Base-by-base conservation (phyloP, 2,329 filamentous ascomycete genomes). In the Alternaria postmessia region DNA sequence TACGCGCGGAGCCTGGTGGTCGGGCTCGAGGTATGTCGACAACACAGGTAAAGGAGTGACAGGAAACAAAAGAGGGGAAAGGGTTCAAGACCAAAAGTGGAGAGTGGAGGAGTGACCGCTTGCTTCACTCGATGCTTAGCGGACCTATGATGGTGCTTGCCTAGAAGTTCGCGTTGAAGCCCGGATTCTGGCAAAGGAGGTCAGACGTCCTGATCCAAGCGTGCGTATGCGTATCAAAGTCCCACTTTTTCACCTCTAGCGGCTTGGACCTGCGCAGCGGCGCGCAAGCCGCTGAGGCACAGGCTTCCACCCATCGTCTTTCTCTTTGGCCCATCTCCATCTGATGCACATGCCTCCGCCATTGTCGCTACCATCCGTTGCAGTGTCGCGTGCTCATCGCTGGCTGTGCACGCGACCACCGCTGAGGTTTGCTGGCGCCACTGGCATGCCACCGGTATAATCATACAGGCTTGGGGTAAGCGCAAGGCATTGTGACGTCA, bases 191-290 rank as follows among this genome's bases (percentile, higher is more conserved):
- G 57, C 57, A 51, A 54, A 60, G 53, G 53, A 60, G 57, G 47
- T 56, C 47, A 51, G 54, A 55, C 57, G 39, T 55, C 41, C 34
- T 57, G 53, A 32, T 54, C 44, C 41, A 38, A 41, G 57, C 57
- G 44, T 51, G 48, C 53, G 57, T 59, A 51, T 34, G 53, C 53
- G 47, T 46, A 57, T 48, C 53, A 42, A 43, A 57, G 47, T 51
- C 47, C 48, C 57, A 51, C 54, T 49, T 51, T 60, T 49, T 42
- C 48, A 20, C 7, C 39, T 26, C 28, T 44, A 51, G 46, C 39
- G 32, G 32, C 49, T 39, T 51, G 49, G 49, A 41, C 49, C 12
- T 48, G 14, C 46, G 57, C 57, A 56, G 30, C 38, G 28, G 38
- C 57, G 32, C 36, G 53, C 43, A 49, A 24, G 24, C 43, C 43